phyloP scores from a whole-genome alignment of 306 rosid species.

The Quercus wislizeni region DNA sequence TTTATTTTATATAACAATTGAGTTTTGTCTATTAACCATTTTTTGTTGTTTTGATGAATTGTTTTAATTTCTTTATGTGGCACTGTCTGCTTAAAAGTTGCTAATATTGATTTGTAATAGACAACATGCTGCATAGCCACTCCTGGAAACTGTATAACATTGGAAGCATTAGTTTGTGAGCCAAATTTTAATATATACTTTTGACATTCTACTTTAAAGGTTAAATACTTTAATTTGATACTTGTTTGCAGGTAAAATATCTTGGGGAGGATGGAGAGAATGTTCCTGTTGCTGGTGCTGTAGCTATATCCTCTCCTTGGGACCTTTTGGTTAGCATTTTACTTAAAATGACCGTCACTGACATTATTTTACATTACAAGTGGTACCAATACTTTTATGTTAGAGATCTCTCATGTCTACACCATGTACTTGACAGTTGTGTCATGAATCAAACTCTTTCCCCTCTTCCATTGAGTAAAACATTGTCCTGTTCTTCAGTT shows the following conservation, averaged over 20 bases:
- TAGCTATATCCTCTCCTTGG: constrained; percentile 90
- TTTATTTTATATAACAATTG: neutral
- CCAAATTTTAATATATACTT: neutral
- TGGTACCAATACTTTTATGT: neutral
- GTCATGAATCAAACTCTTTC: neutral
- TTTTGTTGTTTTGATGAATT: neutral
- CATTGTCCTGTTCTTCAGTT: neutral
- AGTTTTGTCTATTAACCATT: neutral
- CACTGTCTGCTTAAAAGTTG: neutral
- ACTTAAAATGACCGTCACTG: constrained; percentile 13
- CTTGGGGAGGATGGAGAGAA: constrained; percentile 94
- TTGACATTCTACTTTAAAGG: neutral
- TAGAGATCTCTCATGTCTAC: neutral
- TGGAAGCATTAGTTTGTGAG: neutral
- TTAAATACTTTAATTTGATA: constrained; percentile 18
- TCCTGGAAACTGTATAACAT: neutral
- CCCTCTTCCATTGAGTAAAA: neutral
- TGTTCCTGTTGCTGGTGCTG: constrained; percentile 84
- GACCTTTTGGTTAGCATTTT: constrained; percentile 86
- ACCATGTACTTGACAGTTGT: neutral
- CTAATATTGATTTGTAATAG: neutral
- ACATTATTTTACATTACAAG: constrained; percentile 7
- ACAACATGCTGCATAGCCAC: neutral
- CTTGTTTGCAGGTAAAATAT: constrained; percentile 67
- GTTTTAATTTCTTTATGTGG: neutral